Base-by-base conservation (phyloP, 768 basidiomycete genomes). In the Boletales sp. region DNA sequence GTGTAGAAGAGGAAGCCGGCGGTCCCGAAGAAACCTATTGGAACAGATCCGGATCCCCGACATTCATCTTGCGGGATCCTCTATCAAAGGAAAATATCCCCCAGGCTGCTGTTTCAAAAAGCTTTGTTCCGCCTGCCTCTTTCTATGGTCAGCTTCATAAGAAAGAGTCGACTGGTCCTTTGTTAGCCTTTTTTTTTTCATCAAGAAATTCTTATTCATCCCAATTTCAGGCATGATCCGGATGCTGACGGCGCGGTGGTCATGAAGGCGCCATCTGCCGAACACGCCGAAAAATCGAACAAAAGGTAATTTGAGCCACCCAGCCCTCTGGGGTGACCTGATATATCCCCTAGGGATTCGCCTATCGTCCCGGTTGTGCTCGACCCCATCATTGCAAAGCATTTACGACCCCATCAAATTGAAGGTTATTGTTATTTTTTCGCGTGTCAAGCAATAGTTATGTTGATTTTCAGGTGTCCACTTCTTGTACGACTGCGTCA, bases 401-500 rank as follows among this genome's bases (percentile, higher is more conserved):
- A 79, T 45, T 80, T 99, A 68, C 77, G 95, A 45, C 82, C 86
- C 13, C 97, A 99, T 70, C 97, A 99, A 62, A 75, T 79, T 40
- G 94, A 97, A 77, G 94, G 93, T 80, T 48, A 61, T 5, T 35
- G 45, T 59, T 67, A 18, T 32, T 48, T 48, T 11, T 9, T 15
- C 3, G 2, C 17, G 12, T 3, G 10, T 38, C 4, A 21, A 21
- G 21, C 21, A 19, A 39, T n/a, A 17, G 39, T 37, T 18, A 19
- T 52, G 12, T 30, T 50, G 38, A 44, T 48, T 44, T 48, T 48
- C 48, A 86, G 86, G 90, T 29, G 78, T 92, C 31, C 80, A 81
- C 64, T 99, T 99, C 68, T 72, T 99, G 74, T 99, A 99, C 62
- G 91, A 94, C 62, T 91, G 87, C 60, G 88, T 94, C 15, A 97